Percentiles rank a stretch among this genome's conserved stretches.
These are phyloP conservation scores for Kodamaea sagamina DNA, from an alignment of 805 yeast species.

Conservation along the genomic window DNA sequence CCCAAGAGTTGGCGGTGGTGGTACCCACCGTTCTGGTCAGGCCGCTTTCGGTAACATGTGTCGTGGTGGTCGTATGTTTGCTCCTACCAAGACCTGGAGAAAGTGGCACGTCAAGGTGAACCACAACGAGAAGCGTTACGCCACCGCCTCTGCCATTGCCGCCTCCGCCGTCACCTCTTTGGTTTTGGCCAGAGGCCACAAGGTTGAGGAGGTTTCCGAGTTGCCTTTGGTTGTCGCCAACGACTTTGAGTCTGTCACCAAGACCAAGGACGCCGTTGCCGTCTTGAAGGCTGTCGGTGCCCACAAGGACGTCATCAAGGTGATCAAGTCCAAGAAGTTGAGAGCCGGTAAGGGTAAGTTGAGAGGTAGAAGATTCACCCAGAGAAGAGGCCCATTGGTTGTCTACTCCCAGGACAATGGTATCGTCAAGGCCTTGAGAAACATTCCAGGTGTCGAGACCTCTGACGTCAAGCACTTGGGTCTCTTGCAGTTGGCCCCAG, in stretches of 20 bases:
- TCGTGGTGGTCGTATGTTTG: conserved; percentile 99
- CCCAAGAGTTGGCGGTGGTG: conserved; percentile 99
- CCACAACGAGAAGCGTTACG: conserved; percentile 99
- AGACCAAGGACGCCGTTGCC: conserved; percentile 99
- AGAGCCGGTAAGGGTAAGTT: conserved; percentile 99
- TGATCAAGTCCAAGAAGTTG: conserved; percentile 95
- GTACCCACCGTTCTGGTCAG: conserved; percentile 99
- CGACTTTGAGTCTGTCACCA: conserved; percentile 88
- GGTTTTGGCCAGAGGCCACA: conserved; percentile 99
- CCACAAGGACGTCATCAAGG: conserved; percentile 96
- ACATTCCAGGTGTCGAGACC: conserved; percentile 99
- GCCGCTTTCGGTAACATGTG: conserved; percentile 99
- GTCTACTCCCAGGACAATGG: conserved; percentile 98
- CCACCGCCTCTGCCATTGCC: conserved; percentile 99
- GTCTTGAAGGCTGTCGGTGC: conserved; percentile 98
- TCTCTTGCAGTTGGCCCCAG: conserved; percentile 98
- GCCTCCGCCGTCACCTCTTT: conserved; percentile 98
- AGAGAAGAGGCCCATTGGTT: conserved; percentile 99
- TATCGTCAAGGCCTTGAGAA: conserved; percentile 97
- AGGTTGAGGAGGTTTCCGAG: conserved; percentile 96
- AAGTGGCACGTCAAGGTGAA: conserved; percentile 99
- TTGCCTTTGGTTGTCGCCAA: conserved; percentile 95
- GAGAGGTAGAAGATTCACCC: conserved; percentile 99
- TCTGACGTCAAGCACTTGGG: conserved; percentile 88
- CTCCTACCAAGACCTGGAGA: conserved; percentile 99